These are phyloP conservation scores for Daldinia caldariorum DNA, from an alignment of 495 filamentous ascomycete species.

Conservation along the genomic window DNA sequence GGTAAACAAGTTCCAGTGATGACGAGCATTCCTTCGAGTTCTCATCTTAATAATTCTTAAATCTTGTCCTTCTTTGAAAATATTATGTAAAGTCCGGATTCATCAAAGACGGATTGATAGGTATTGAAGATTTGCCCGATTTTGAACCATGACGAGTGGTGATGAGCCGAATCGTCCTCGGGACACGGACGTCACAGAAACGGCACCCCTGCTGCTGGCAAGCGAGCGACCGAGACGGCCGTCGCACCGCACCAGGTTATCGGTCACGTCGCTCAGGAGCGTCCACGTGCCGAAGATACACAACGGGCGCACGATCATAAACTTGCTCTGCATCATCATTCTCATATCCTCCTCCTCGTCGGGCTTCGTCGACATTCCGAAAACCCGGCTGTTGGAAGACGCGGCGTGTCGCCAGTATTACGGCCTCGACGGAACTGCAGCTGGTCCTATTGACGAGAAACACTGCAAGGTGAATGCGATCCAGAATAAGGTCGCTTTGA, in stretches of 20 bases:
- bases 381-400: slow-evolving; percentile 45
- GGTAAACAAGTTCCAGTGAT: neutral
- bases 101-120: neutral
- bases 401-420: slow-evolving; percentile 50
- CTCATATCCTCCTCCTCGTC: slow-evolving; percentile 24
- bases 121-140: neutral
- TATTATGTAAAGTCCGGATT: neutral
- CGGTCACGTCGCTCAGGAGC: slow-evolving; percentile 32
- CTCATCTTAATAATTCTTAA: slow-evolving; percentile 1
- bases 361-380: slow-evolving; percentile 35
- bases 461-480: slow-evolving; percentile 50
- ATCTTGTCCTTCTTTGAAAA: neutral
- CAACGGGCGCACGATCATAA: slow-evolving; percentile 22
- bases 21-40: neutral
- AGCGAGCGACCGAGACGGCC: slow-evolving; percentile 13
- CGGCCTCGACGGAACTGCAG: slow-evolving; percentile 14
- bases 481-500: slow-evolving; percentile 48
- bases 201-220: slow-evolving; percentile 13
- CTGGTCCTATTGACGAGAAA: slow-evolving; percentile 47
- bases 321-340: slow-evolving; percentile 32
- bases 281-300: slow-evolving; percentile 31
- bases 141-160: slow-evolving; percentile 15
- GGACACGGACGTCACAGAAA: slow-evolving; percentile 23
- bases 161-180: slow-evolving; percentile 1
- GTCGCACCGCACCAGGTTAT: slow-evolving; percentile 18